Percentiles rank a stretch among this genome's conserved stretches.
Conservation (phyloP, 2,329 filamentous ascomycete species). For the Pseudogymnoascus sp. region DNA sequence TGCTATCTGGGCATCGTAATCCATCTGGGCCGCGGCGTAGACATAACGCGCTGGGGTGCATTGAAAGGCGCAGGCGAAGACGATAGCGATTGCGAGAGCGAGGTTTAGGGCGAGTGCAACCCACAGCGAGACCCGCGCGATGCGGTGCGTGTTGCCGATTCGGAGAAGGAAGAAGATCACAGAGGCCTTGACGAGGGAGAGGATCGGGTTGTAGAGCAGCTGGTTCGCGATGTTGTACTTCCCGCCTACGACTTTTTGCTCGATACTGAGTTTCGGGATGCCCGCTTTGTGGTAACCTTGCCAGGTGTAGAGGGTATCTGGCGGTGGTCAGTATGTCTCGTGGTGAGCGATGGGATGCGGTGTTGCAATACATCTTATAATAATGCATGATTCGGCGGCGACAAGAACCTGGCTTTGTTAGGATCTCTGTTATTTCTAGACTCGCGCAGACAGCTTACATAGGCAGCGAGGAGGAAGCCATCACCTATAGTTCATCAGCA, state of each 20-base stretch:
- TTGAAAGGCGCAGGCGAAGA: constrained; percentile 33
- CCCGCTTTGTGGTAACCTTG: constrained; percentile 16
- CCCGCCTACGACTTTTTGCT: constrained; percentile 7
- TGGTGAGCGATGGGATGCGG: neutral
- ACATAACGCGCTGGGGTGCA: constrained; percentile 21
- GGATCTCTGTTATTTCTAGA: neutral
- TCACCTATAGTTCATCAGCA: neutral
- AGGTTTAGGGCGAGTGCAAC: constrained; percentile 19
- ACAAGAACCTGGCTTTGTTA: neutral
- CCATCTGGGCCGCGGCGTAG: constrained; percentile 12
- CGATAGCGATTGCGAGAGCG: constrained; percentile 29
- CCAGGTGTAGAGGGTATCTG: constrained; percentile 17
- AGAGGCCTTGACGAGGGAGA: constrained; percentile 38
- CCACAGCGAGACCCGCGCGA: constrained; percentile 11
- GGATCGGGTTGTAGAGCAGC: constrained; percentile 38
- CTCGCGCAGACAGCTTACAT: neutral
- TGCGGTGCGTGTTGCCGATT: constrained; percentile 28
- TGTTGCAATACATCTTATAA: neutral
- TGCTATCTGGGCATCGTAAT: constrained; percentile 9
- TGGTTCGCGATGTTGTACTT: constrained; percentile 27
- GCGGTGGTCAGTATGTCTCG: neutral
- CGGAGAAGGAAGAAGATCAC: constrained; percentile 37
- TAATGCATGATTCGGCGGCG: neutral
- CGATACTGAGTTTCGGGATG: constrained; percentile 10
- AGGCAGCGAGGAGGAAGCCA: neutral